A percentile compares a stretch with the other conserved stretches of the same genome.
Evolutionary conservation across 176 grass and related monocot genomes (phyloP).

Genomic region (Aegilops longissima): DNA sequence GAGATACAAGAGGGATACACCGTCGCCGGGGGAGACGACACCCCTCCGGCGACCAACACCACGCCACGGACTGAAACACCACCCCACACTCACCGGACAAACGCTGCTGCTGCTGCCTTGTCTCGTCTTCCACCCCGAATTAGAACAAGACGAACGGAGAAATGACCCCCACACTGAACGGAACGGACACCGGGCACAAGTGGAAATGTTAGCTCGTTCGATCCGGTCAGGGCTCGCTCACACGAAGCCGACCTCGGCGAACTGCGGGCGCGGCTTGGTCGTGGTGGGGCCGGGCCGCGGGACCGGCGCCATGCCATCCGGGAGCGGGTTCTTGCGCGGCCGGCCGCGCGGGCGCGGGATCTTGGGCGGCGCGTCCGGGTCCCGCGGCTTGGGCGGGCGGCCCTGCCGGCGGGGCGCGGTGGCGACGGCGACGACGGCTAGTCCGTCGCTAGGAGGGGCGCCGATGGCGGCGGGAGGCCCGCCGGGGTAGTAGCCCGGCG

Average conservation of each 20-base stretch:
- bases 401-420: slow-evolving; percentile 48
- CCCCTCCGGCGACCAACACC: slow-evolving; percentile 26
- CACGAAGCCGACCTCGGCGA: slow-evolving; percentile 91
- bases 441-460: neutral
- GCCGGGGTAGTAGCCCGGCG: slow-evolving; percentile 25
- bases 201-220: slow-evolving; percentile 39
- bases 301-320: slow-evolving; percentile 44
- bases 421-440: neutral
- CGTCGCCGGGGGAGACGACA: neutral
- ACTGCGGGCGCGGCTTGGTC: slow-evolving; percentile 59
- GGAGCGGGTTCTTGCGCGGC: slow-evolving; percentile 66
- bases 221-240: slow-evolving; percentile 16
- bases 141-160: slow-evolving; percentile 47
- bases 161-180: slow-evolving; percentile 28
- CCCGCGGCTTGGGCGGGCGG: slow-evolving; percentile 68
- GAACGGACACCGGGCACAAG: slow-evolving; percentile 12
- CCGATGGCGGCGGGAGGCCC: neutral
- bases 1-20: slow-evolving; percentile 46
- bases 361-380: slow-evolving; percentile 63
- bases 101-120: neutral
- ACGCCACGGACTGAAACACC: slow-evolving; percentile 49
- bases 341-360: slow-evolving; percentile 67
- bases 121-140: slow-evolving; percentile 23
- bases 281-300: slow-evolving; percentile 36
- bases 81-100: slow-evolving; percentile 8